These are phyloP conservation scores for Trichoderma sp. DNA, from an alignment of 2,329 filamentous ascomycete species.

Conservation along the genomic window DNA sequence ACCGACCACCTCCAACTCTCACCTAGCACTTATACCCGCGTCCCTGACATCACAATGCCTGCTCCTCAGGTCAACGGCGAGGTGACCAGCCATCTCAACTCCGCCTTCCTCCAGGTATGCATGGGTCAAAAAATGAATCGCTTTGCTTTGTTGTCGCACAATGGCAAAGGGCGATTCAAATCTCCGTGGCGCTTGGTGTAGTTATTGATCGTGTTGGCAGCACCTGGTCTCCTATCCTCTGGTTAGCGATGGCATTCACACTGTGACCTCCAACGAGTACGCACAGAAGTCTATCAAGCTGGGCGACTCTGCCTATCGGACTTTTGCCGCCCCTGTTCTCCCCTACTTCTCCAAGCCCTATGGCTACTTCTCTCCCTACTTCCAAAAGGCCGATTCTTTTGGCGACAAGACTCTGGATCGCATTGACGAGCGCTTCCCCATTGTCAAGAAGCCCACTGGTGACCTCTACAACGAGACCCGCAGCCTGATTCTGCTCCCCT, in stretches of 20 bases:
- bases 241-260: conserved; percentile 72
- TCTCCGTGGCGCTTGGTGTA: not conserved
- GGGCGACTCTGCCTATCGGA: conserved; percentile 70
- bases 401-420: conserved; percentile 68
- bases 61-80: conserved; percentile 51
- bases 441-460: conserved; percentile 70
- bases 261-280: conserved; percentile 77
- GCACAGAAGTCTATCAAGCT: conserved; percentile 79
- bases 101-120: conserved; percentile 50
- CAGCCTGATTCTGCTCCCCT: conserved; percentile 58
- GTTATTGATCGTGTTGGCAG: conserved; percentile 41
- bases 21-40: not conserved
- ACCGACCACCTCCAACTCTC: not conserved
- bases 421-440: conserved; percentile 68
- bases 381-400: conserved; percentile 74
- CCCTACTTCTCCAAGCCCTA: conserved; percentile 71
- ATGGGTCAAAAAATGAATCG: not conserved
- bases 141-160: too few species aligned
- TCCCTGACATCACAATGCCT: conserved; percentile 32
- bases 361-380: conserved; percentile 74
- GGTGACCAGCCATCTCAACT: conserved; percentile 42
- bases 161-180: not conserved
- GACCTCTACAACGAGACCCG: conserved; percentile 65
- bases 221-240: conserved; percentile 83
- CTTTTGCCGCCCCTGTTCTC: conserved; percentile 72